A percentile compares a stretch with the other conserved stretches of the same genome.
phyloP scores from a whole-genome alignment of 1,284 basidiomycete genomes.

The Lignosus rhinocerotis region DNA sequence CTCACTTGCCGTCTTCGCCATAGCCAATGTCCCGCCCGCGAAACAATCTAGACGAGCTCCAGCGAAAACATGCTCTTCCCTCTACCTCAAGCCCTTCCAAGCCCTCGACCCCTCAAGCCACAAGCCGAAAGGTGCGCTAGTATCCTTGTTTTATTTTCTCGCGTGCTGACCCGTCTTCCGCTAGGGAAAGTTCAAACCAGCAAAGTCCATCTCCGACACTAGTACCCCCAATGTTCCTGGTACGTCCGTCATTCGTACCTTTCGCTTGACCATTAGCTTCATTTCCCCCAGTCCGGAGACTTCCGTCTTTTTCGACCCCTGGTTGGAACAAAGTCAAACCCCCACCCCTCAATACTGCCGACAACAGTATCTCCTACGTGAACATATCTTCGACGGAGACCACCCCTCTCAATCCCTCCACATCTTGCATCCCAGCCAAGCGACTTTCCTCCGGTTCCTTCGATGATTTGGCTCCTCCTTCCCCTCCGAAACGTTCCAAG shows the following conservation, averaged over 20 bases:
- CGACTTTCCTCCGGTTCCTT: conserved; percentile 27
- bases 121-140: conserved; percentile 19
- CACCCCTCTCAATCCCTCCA: conserved; percentile 18
- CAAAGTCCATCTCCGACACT: conserved; percentile 21
- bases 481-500: conserved; percentile 30
- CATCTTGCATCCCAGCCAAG: conserved; percentile 28
- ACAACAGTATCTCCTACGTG: conserved; percentile 16
- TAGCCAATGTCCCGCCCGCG: conserved; percentile 32
- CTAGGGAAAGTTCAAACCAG: conserved; percentile 35
- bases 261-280: neutral
- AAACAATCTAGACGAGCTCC: conserved; percentile 36
- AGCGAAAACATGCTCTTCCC: conserved; percentile 18
- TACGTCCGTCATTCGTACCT: conserved; percentile 7
- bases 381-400: conserved; percentile 28
- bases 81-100: conserved; percentile 12
- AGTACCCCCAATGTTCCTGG: conserved; percentile 13
- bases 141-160: neutral
- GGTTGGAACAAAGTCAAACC: conserved; percentile 32
- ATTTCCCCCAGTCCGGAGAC: conserved; percentile 19
- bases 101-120: conserved; percentile 7
- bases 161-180: neutral
- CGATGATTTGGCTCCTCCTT: conserved; percentile 7
- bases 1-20: neutral
- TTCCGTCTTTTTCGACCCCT: conserved; percentile 34
- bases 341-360: conserved; percentile 9